These are phyloP conservation scores for Allium sativum DNA, from an alignment of 106 monocot genomes.

Conservation along the genomic window DNA sequence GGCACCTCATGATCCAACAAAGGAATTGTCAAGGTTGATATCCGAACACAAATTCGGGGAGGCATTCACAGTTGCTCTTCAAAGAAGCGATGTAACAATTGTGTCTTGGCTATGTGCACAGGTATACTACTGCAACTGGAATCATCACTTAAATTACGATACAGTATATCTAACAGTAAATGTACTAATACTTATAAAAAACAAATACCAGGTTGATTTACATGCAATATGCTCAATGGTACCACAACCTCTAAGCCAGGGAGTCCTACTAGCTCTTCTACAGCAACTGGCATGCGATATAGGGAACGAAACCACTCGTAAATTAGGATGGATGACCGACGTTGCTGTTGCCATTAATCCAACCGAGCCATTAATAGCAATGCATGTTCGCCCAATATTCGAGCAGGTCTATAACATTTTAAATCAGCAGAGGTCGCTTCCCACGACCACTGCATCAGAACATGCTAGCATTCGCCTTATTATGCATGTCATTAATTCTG, in stretches of 20 bases:
- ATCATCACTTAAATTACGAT: too few relatives aligned
- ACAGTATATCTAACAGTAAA: too few relatives aligned
- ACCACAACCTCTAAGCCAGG: constrained; percentile 51
- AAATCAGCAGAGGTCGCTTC: constrained; percentile 37
- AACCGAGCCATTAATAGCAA: constrained; percentile 37
- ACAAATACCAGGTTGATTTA: constrained; percentile 41
- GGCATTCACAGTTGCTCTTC: constrained; percentile 85
- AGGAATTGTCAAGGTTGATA: constrained; percentile 66
- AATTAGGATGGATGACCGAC: constrained; percentile 55
- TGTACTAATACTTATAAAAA: too few relatives aligned
- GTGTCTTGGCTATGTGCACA: constrained; percentile 94
- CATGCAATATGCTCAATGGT: constrained; percentile 33
- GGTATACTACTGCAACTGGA: constrained; percentile 18
- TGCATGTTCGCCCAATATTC: constrained; percentile 55
- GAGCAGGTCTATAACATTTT: constrained; percentile 60
- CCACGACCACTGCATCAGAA: constrained; percentile 26
- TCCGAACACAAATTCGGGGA: constrained; percentile 79
- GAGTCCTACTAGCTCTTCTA: constrained; percentile 56
- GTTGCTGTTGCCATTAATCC: constrained; percentile 58
- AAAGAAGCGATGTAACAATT: constrained; percentile 83
- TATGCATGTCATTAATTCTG: constrained; percentile 60
- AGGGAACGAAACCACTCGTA: constrained; percentile 42
- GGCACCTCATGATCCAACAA: constrained; percentile 65
- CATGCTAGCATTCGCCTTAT: constrained; percentile 32
- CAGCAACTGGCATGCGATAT: constrained; percentile 69